Evolutionary conservation across 2,329 filamentous ascomycete species (phyloP), one percentile per base, ranked within the genome.

Genomic region (Pseudocercospora musae): DNA sequence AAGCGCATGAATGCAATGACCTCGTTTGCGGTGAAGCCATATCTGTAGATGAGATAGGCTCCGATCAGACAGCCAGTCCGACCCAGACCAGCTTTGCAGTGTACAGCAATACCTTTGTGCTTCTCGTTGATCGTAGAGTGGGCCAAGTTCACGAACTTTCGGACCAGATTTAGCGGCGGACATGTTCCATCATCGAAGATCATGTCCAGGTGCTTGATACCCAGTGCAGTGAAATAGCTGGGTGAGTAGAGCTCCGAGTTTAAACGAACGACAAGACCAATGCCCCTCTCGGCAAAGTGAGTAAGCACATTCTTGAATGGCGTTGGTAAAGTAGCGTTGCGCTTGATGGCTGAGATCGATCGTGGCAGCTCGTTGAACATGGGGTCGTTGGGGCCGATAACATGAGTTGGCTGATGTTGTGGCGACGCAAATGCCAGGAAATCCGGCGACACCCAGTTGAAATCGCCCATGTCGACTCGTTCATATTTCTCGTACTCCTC

Each of bases 181-280:
- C 95, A 99, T 3, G 95, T 99, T 67, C 95, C 95, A 71, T 99
- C 95, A 73, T 98, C 95, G 74, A 99, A 99, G 73, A 99, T 98
- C 95, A 99, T 99, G 79, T 99, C 95, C 44, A 98, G 83, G 75
- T 99, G 95, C 72, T 92, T 89, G 73, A 99, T 98, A 29, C 94
- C 94, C 57, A 99, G 83, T 3, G 93, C 91, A 67, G 94, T 95
- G 77, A 99, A 99, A 80, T 94, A 97, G n/a, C 92, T 93, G 0
- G 95, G 91, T 0, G 91, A 96, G 82, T 99, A 99, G 7, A 99
- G 85, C 69, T 93, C 90, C 0, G 93, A 98, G 81, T 99, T 99
- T 67, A 99, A 82, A 46, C 95, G 89, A 46, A 99, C 95, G 2
- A 99, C 94, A 2, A 99, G 84, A 31, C 95, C 95, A 71, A 99